Percentiles rank a stretch among this genome's conserved stretches.
Conservation (phyloP, 2,329 filamentous ascomycete species). For the Neospermospora avenae region DNA sequence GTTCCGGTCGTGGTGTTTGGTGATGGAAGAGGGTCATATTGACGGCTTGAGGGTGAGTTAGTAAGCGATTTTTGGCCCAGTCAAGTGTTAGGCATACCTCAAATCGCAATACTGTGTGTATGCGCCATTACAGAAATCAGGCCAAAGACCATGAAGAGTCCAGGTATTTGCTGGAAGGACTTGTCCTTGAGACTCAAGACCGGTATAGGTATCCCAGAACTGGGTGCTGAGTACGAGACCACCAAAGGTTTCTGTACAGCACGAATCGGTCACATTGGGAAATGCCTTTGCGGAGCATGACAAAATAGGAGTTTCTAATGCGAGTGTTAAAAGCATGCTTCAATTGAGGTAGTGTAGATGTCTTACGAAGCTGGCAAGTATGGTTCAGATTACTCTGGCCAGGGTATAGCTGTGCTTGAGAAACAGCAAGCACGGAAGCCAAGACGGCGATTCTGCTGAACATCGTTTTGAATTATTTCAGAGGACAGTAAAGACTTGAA, state of each 20-base stretch:
- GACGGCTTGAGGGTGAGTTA: slow-evolving; percentile 40
- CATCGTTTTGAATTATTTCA: slow-evolving; percentile 4
- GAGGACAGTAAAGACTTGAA: not conserved
- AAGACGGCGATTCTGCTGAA: slow-evolving; percentile 7
- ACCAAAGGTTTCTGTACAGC: slow-evolving; percentile 63
- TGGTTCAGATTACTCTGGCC: slow-evolving; percentile 31
- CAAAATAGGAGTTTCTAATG: slow-evolving; percentile 33
- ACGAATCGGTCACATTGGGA: slow-evolving; percentile 51
- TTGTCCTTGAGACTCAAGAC: slow-evolving; percentile 54
- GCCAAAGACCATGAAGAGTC: slow-evolving; percentile 44
- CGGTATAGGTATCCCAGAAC: slow-evolving; percentile 64
- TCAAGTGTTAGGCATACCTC: slow-evolving; percentile 28
- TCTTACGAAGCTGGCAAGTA: slow-evolving; percentile 28
- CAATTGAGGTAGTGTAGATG: not conserved
- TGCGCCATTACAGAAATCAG: slow-evolving; percentile 50
- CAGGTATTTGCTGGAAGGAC: slow-evolving; percentile 54
- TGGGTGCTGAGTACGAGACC: slow-evolving; percentile 60
- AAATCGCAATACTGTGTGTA: slow-evolving; percentile 68
- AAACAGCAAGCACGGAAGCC: not conserved
- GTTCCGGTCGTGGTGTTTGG: slow-evolving; percentile 62
- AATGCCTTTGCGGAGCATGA: slow-evolving; percentile 49
- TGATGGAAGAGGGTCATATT: slow-evolving; percentile 59
- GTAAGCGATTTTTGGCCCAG: not conserved
- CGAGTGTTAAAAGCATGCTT: slow-evolving; percentile 1
- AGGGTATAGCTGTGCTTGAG: slow-evolving; percentile 23